Base-by-base conservation (phyloP, 495 filamentous ascomycete genomes). In the Penicillium turbatum region DNA sequence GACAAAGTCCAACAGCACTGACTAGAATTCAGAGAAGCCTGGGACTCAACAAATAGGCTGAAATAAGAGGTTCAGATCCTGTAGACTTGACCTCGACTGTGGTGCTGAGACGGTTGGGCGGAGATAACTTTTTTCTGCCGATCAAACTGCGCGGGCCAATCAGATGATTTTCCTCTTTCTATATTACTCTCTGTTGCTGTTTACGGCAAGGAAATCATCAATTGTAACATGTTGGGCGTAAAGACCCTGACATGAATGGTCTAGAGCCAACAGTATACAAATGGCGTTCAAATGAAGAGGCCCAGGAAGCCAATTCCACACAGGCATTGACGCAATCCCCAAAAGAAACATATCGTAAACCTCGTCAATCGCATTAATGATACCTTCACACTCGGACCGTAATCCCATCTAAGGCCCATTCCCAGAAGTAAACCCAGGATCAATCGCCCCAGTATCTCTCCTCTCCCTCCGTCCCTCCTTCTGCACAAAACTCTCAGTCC, bases 391-490 rank as follows among this genome's bases (percentile, higher is more conserved):
- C 38, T 24, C 19, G 11, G 13, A 27, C 31, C 12, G 29, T 21
- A 11, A 32, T n/a, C 15, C 29, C n/a, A 29, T 34, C 41, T 45
- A 53, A 45, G 31, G 21, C 27, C 55, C 55, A 21, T 41, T 45
- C 13, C 43, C 56, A 46, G 34, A 26, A 44, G 35, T 32, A 26
- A 34, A 19, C 3, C 31, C 17, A 41, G 26, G 44, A 19, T 42
- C 52, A 13, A 42, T 55, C 17, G 26, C 19, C 24, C 45, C 51
- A 15, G 41, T 32, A 50, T 69, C 62, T 30, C 41, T 61, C 39
- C 32, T 68, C 53, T 65, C 66, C 26, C 59, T 56, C 21, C 50
- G 58, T 24, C 44, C 21, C 16, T 69, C 64, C 42, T 53, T 59
- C 34, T 55, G 57, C 15, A 51, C 36, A 41, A 38, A 56, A 6